Evolutionary conservation across 208 protist species (phyloP).

Genomic region (Lotmaria passim): DNA sequence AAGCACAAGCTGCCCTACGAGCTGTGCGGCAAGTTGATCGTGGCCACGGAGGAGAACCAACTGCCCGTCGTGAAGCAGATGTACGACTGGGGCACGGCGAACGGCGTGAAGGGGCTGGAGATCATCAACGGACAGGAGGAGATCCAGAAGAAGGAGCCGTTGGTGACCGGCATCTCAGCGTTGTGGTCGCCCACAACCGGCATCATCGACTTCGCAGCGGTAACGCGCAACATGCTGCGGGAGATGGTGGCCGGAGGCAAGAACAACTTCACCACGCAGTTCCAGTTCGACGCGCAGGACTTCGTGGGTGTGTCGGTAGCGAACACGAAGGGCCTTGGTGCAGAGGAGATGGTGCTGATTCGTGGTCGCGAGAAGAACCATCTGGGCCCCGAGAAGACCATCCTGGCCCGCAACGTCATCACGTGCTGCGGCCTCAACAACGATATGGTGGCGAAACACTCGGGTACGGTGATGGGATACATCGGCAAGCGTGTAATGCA

Average conservation of each 20-base stretch:
- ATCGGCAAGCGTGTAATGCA: constrained; percentile 68
- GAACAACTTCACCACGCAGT: constrained; percentile 60
- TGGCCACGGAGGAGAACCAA: constrained; percentile 69
- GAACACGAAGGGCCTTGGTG: constrained; percentile 19
- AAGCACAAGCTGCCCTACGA: constrained; percentile 85
- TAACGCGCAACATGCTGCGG: constrained; percentile 71
- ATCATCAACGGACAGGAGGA: constrained; percentile 69
- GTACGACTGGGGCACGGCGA: constrained; percentile 78
- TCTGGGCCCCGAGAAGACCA: constrained; percentile 69
- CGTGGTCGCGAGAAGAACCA: constrained; percentile 78
- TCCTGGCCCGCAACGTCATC: constrained; percentile 76
- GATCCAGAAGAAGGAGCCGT: constrained; percentile 78
- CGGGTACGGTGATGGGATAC: constrained; percentile 46
- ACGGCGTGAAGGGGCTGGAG: constrained; percentile 81
- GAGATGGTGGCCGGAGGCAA: constrained; percentile 49
- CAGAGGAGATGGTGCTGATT: constrained; percentile 77
- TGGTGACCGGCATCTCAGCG: constrained; percentile 68
- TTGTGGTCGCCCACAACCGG: constrained; percentile 89
- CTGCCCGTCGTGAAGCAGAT: constrained; percentile 62
- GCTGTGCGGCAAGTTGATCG: constrained; percentile 91
- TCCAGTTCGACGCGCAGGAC: constrained; percentile 75
- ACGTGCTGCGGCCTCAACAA: constrained; percentile 87
- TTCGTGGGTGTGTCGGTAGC: constrained; percentile 66
- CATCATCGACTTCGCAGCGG: constrained; percentile 84
- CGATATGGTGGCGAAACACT: constrained; percentile 67